These are phyloP conservation scores for Ogataea populi-albae DNA, from an alignment of 805 yeast species.

Conservation along the genomic window DNA sequence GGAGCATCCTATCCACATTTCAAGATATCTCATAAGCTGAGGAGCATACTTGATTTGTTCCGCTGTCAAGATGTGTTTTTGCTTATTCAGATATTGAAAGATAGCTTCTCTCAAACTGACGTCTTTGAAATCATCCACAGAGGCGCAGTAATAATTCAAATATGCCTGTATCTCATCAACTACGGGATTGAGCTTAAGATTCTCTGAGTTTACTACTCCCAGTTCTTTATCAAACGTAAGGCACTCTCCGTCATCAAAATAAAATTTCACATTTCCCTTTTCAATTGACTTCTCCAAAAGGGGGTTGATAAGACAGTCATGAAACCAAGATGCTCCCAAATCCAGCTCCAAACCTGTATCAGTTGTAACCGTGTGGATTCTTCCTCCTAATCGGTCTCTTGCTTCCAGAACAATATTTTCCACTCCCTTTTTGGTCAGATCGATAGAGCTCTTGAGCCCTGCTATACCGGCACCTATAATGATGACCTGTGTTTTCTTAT, in stretches of 20 bases:
- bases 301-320: conserved; percentile 68
- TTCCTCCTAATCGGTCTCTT: conserved; percentile 63
- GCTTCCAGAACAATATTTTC: conserved; percentile 48
- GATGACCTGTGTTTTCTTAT: conserved; percentile 31
- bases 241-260: conserved; percentile 33
- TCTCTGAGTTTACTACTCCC: conserved; percentile 40
- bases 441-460: conserved; percentile 49
- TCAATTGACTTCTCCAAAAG: conserved; percentile 48
- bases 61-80: conserved; percentile 43
- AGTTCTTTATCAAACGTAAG: conserved; percentile 20
- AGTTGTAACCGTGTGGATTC: conserved; percentile 45
- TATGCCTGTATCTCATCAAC: conserved; percentile 29
- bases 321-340: conserved; percentile 91
- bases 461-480: conserved; percentile 57
- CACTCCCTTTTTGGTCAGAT: conserved; percentile 32
- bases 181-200: conserved; percentile 41
- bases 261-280: conserved; percentile 27
- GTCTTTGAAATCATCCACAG: conserved; percentile 44
- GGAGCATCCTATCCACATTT: conserved; percentile 76
- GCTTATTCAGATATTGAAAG: conserved; percentile 43
- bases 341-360: conserved; percentile 45
- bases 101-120: conserved; percentile 51
- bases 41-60: conserved; percentile 51
- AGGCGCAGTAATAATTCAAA: conserved; percentile 18
- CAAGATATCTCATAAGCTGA: conserved; percentile 51